A percentile compares a stretch with the other conserved stretches of the same genome.
Conservation (phyloP, 768 basidiomycete species). For the Tremella yokohamensis region DNA sequence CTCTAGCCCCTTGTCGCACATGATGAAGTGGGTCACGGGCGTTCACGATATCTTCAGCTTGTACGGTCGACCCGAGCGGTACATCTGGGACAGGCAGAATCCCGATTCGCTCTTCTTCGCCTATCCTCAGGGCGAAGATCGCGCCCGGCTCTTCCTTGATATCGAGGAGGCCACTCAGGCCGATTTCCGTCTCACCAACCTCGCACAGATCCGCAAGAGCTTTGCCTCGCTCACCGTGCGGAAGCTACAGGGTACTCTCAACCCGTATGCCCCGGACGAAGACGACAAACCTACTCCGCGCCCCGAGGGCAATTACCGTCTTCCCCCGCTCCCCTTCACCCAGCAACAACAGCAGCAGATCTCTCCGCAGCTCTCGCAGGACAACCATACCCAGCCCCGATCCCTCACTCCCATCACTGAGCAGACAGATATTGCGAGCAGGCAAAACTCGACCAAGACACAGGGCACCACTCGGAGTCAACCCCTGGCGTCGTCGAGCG, state of each 20-base stretch:
- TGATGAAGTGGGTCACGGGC: slow-evolving; percentile 84
- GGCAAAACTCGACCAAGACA: slow-evolving; percentile 34
- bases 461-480: slow-evolving; percentile 21
- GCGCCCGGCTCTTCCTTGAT: slow-evolving; percentile 84
- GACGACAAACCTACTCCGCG: slow-evolving; percentile 18
- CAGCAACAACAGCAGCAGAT: slow-evolving; percentile 1
- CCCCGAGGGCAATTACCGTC: slow-evolving; percentile 30
- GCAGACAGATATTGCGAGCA: slow-evolving; percentile 45
- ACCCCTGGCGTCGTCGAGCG: background rate
- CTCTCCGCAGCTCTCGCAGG: slow-evolving; percentile 15
- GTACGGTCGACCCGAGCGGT: slow-evolving; percentile 79
- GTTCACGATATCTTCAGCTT: slow-evolving; percentile 82
- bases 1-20: slow-evolving; percentile 65
- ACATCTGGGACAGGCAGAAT: slow-evolving; percentile 87
- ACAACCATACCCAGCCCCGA: slow-evolving; percentile 24
- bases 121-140: slow-evolving; percentile 79
- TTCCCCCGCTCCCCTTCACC: slow-evolving; percentile 46
- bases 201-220: slow-evolving; percentile 25
- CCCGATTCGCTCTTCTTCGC: slow-evolving; percentile 83
- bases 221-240: slow-evolving; percentile 20
- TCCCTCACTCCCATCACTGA: slow-evolving; percentile 69
- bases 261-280: slow-evolving; percentile 22
- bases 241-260: slow-evolving; percentile 6
- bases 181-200: slow-evolving; percentile 33
- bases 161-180: slow-evolving; percentile 67